A percentile compares a stretch with the other conserved stretches of the same genome.
phyloP scores from a whole-genome alignment of 2,329 filamentous ascomycete genomes.

The Alternaria alternata region DNA sequence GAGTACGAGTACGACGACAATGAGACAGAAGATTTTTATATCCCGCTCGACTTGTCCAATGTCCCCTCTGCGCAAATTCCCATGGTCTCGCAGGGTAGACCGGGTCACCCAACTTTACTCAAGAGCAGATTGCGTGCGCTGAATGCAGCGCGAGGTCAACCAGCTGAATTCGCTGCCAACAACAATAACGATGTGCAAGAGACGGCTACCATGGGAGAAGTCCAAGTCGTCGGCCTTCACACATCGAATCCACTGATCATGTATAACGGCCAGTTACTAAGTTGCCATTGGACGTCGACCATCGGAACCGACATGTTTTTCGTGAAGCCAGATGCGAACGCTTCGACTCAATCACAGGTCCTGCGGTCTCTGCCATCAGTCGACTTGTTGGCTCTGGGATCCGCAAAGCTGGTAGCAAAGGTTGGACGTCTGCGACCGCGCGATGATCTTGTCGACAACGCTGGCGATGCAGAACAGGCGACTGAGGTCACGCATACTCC shows the following conservation, averaged over 20 bases:
- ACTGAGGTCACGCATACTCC: conserved; percentile 6
- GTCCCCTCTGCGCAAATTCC: conserved; percentile 34
- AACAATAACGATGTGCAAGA: conserved; percentile 15
- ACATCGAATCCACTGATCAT: conserved; percentile 78
- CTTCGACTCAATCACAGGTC: conserved; percentile 46
- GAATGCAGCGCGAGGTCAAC: conserved; percentile 32
- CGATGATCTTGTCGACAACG: conserved; percentile 33
- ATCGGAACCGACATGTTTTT: conserved; percentile 87
- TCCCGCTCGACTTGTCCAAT: conserved; percentile 66
- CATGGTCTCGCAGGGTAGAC: conserved; percentile 27
- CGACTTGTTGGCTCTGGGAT: conserved; percentile 75
- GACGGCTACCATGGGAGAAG: conserved; percentile 47
- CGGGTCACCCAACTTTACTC: conserved; percentile 35
- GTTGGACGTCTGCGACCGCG: conserved; percentile 65
- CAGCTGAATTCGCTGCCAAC: conserved; percentile 14
- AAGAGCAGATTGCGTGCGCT: conserved; percentile 43
- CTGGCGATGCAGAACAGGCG: conserved; percentile 6
- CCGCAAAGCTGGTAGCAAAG: conserved; percentile 72
- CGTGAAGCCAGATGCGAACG: conserved; percentile 40
- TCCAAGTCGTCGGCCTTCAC: conserved; percentile 87
- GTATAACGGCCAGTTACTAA: conserved; percentile 80
- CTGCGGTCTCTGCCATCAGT: conserved; percentile 65
- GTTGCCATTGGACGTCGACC: conserved; percentile 81
- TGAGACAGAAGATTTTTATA: conserved; percentile 66
- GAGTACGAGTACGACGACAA: conserved; percentile 67